phyloP scores from a whole-genome alignment of 2,329 filamentous ascomycete species.

The Sarocladium kiliense region DNA sequence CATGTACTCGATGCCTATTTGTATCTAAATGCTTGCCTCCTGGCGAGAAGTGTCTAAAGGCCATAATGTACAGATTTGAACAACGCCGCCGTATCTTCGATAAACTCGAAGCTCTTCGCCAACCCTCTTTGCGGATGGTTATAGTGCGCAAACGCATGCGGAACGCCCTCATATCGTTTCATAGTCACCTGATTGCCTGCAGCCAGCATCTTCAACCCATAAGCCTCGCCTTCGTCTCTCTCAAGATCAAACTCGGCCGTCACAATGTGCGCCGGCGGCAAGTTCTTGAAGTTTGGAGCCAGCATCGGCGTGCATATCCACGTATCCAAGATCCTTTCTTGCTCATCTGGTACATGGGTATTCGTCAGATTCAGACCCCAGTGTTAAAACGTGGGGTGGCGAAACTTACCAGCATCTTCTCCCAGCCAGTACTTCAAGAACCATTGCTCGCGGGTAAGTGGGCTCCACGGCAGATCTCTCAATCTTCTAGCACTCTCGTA shows the following conservation, averaged over 20 bases:
- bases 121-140: conserved; percentile 22
- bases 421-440: conserved; percentile 25
- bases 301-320: conserved; percentile 18
- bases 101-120: conserved; percentile 20
- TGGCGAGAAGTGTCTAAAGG: too few species aligned
- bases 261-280: conserved; percentile 25
- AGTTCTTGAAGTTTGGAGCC: conserved; percentile 19
- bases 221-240: conserved; percentile 27
- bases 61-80: conserved; percentile 10
- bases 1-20: too few species aligned
- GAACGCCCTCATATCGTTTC: conserved; percentile 22
- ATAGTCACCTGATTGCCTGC: conserved; percentile 20
- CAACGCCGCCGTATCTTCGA: conserved; percentile 17
- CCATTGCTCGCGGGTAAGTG: conserved; percentile 24
- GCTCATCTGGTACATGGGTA: conserved; percentile 8
- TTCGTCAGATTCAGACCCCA: too few species aligned
- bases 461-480: conserved; percentile 22
- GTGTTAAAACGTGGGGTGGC: too few species aligned
- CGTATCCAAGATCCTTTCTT: conserved; percentile 12
- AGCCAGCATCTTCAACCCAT: conserved; percentile 16
- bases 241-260: conserved; percentile 29
- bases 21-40: too few species aligned
- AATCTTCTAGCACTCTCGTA: conserved; percentile 21
- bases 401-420: conserved; percentile 17
- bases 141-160: conserved; percentile 24